Conservation (phyloP, 768 basidiomycete species). For the Tephrocybe sp. region DNA sequence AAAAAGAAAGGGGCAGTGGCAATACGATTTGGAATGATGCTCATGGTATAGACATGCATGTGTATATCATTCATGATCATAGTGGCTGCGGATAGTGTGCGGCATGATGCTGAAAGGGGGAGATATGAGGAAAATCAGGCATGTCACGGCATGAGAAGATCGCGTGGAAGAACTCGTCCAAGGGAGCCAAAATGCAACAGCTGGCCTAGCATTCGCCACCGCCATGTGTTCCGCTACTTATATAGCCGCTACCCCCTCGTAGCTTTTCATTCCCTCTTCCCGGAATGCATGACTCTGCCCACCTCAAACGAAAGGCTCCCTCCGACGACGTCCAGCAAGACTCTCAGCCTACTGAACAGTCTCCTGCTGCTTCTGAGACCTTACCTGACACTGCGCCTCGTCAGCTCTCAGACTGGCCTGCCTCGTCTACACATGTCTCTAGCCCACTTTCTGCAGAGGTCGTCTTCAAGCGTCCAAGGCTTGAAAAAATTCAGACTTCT, state of each 20-base stretch:
- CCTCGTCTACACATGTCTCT: conserved; percentile 28
- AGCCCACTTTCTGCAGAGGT: conserved; percentile 27
- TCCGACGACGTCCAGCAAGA: conserved; percentile 41
- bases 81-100: conserved; percentile 19
- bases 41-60: conserved; percentile 13
- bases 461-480: conserved; percentile 37
- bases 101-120: conserved; percentile 18
- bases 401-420: conserved; percentile 33
- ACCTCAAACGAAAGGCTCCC: conserved; percentile 67
- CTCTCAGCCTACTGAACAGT: conserved; percentile 20
- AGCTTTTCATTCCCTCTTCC: conserved; percentile 18
- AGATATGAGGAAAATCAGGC: conserved; percentile 25
- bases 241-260: conserved; percentile 22
- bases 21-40: conserved; percentile 16
- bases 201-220: conserved; percentile 18
- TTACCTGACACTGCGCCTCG: conserved; percentile 31
- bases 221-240: conserved; percentile 41
- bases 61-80: conserved; percentile 15
- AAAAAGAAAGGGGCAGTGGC: conserved; percentile 13
- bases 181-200: conserved; percentile 13
- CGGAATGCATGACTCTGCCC: conserved; percentile 62
- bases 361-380: conserved; percentile 15
- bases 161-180: conserved; percentile 20
- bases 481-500: conserved; percentile 31
- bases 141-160: conserved; percentile 34